A percentile compares a stretch with the other conserved stretches of the same genome.
phyloP scores from a whole-genome alignment of 1,284 basidiomycete species.

The Leccinum subrobustum region DNA sequence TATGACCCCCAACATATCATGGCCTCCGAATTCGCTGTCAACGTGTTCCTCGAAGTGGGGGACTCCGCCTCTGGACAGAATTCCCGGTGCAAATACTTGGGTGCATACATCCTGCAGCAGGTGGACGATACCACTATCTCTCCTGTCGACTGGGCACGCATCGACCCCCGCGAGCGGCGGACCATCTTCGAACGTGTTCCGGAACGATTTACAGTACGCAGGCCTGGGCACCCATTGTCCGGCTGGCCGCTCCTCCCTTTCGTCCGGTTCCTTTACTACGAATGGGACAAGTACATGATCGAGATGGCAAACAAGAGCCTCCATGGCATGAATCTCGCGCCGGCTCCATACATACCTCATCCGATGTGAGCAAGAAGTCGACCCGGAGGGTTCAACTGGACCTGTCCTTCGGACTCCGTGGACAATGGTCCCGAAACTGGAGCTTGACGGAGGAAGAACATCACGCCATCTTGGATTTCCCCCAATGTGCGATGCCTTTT shows the following conservation, averaged over 20 bases:
- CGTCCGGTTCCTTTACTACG: conserved; percentile 20
- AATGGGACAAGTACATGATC: conserved; percentile 23
- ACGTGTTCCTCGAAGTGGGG: conserved; percentile 24
- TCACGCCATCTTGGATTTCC: background rate
- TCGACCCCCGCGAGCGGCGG: conserved; percentile 10
- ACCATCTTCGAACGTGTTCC: conserved; percentile 7
- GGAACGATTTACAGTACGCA: background rate
- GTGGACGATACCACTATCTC: background rate
- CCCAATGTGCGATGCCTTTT: background rate
- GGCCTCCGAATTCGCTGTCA: conserved; percentile 27
- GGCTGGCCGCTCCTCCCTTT: conserved; percentile 9
- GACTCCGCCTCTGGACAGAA: background rate
- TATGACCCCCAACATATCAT: conserved; percentile 22
- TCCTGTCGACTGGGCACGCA: conserved; percentile 6
- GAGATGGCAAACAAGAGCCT: conserved; percentile 12
- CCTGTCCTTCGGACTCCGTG: background rate
- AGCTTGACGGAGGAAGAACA: background rate
- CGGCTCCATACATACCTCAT: background rate
- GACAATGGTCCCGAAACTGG: background rate
- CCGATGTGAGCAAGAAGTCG: background rate
- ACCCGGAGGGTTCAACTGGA: background rate
- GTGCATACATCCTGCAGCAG: conserved; percentile 22
- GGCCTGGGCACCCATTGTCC: background rate
- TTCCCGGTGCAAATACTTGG: conserved; percentile 22
- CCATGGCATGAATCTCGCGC: background rate